A percentile compares a stretch with the other conserved stretches of the same genome.
Evolutionary conservation across 2,329 filamentous ascomycete genomes (phyloP).

Genomic region (Huntiella decipiens): DNA sequence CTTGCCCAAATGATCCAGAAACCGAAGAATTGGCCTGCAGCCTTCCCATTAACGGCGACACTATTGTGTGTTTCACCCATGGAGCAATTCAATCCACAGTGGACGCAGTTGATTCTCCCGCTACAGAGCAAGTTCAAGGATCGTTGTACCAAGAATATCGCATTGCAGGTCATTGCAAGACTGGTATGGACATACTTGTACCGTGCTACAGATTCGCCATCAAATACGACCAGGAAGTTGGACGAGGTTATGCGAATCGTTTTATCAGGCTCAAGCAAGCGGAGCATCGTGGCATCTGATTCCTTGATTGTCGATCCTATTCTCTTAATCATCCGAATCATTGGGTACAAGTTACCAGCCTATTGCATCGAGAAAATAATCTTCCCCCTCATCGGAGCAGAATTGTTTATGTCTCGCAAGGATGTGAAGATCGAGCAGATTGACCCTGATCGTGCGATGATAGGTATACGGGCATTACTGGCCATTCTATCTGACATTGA

Average conservation of each 20-base stretch:
- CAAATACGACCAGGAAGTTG: conserved; percentile 54
- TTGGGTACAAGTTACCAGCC: conserved; percentile 85
- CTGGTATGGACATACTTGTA: conserved; percentile 91
- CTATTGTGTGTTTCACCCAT: conserved; percentile 74
- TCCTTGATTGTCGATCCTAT: conserved; percentile 69
- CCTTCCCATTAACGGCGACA: conserved; percentile 74
- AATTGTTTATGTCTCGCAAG: conserved; percentile 57
- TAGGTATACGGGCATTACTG: conserved; percentile 85
- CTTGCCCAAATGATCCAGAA: conserved; percentile 75
- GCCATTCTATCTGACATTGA: conserved; percentile 87
- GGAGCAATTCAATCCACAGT: conserved; percentile 69
- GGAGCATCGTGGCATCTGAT: conserved; percentile 66
- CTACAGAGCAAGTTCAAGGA: conserved; percentile 74
- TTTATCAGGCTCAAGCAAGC: conserved; percentile 53
- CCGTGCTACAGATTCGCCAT: conserved; percentile 53
- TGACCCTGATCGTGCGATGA: conserved; percentile 92
- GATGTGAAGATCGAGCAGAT: conserved; percentile 79
- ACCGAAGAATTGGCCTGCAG: conserved; percentile 75
- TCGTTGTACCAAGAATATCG: conserved; percentile 54
- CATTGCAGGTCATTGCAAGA: conserved; percentile 75
- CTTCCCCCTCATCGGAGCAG: conserved; percentile 88
- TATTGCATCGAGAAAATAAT: conserved; percentile 83
- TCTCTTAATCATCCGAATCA: conserved; percentile 83
- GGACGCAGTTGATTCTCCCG: conserved; percentile 62
- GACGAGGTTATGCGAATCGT: conserved; percentile 80